Base-by-base conservation (phyloP, 768 basidiomycete genomes). In the Dentipellis sp. region DNA sequence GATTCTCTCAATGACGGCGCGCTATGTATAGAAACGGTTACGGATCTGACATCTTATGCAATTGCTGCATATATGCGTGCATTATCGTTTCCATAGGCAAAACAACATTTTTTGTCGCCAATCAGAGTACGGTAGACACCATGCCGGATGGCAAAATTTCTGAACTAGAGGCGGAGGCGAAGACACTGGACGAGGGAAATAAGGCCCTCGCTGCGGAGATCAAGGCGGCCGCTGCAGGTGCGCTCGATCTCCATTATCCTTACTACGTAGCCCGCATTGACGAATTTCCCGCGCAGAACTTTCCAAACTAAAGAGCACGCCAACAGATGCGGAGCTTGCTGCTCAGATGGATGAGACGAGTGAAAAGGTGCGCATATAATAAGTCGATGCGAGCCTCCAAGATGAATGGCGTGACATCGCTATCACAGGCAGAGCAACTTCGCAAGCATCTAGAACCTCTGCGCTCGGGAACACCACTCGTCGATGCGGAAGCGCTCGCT, bases 91-190 rank as follows among this genome's bases (percentile, higher is more conserved):
- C 64, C 6, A 12, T 22, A 92, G 90, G 88, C 10, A 92, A 97
- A 69, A 86, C 83, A 2, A 84, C 84, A 0, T 87, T 94, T 67
- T 97, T 91, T 64, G 91, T 94, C 11, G 82, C 82, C 37, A 93
- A 93, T 59, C 88, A 95, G 71, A 77, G 78, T 16, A 82, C 81
- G 23, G 75, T 91, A 53, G 79, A 84, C 29, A 75, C 81, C 21
- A 75, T 91, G 54, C 79, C 84, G 5, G 68, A 79, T 0, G 81
- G 82, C 49, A 79, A 83, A 55, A 71, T 91, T 23, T 71, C 78
- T 11, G 69, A 71, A 1, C 76, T 94, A 10, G 82, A 89, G 60
- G 66, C 67, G 0, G 84, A 90, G 61, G 72, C 78, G 56, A 79
- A 80, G 55, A 60, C 68, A 3, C 66, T 81, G 11, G 79, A 82